A percentile compares a stretch with the other conserved stretches of the same genome.
phyloP scores from a whole-genome alignment of 139 green algal genomes.

The Coelastrella sp. region DNA sequence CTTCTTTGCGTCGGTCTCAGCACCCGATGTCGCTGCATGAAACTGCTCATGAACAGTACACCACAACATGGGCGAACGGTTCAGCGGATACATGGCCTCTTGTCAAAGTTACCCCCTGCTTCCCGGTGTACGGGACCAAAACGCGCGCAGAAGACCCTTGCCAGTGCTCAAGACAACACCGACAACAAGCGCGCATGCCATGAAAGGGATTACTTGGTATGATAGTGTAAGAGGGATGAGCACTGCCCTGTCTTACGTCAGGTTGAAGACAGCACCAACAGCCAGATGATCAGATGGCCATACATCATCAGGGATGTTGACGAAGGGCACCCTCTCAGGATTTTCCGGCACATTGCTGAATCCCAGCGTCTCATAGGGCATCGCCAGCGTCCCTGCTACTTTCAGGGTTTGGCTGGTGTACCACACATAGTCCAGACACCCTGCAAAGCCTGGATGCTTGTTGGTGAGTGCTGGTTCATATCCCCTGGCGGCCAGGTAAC shows the following conservation, averaged over 20 bases:
- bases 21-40: too few species aligned
- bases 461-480: constrained; percentile 29
- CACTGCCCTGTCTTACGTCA: not conserved
- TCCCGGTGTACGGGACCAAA: too few species aligned
- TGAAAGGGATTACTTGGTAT: too few species aligned
- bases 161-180: too few species aligned
- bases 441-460: constrained; percentile 30
- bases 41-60: too few species aligned
- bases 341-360: not conserved
- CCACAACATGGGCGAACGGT: too few species aligned
- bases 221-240: too few species aligned
- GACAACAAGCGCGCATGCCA: not conserved
- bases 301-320: constrained; percentile 6
- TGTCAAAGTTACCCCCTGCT: too few species aligned
- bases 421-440: constrained; percentile 40
- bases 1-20: not conserved
- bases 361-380: constrained; percentile 33
- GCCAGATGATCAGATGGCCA: constrained; percentile 37
- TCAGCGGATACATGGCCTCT: too few species aligned
- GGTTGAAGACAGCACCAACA: constrained; percentile 5
- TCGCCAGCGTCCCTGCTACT: not conserved
- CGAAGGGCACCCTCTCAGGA: not conserved
- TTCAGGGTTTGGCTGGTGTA: not conserved
- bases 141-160: too few species aligned
- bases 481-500: not conserved